Evolutionary conservation across 352 stramenopile genomes (phyloP), one percentile per base, ranked within the genome.

Genomic region (Globisporangium okanoganense): DNA sequence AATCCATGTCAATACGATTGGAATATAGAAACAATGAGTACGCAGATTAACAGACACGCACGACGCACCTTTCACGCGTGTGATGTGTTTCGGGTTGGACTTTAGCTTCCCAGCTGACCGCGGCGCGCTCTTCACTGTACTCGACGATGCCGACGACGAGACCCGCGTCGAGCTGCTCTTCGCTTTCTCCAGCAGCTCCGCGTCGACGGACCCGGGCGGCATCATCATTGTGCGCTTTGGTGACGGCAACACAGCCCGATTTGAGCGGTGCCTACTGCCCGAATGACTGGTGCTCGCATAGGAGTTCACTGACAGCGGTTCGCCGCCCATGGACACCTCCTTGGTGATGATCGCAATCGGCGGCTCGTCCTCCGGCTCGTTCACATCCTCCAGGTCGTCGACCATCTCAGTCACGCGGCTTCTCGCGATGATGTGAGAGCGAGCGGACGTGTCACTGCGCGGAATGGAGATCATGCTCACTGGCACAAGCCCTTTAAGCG

Each of bases 11-110:
- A 52, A 58, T 9, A 44, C n/a, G 36, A 7, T 20, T 49, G 33
- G 14, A 16, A 16, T 27, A 27, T 4, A 56, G 53, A n/a, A n/a
- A n/a, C n/a, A n/a, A 8, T 24, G 27, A 13, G 36, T 36, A 13
- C 67, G 62, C 25, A 27, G 9, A 16, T 10, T 38, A 44, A 3
- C 38, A 41, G 29, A 3, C 29, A n/a, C 2, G 10, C 12, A 5
- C n/a, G 14, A 66, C 43, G 43, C 27, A 67, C 61, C 62, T 67
- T 62, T 62, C 40, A 67, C 50, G 16, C 62, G 62, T 24, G 48
- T 67, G 55, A 67, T 67, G 49, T 59, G 63, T 25, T 63, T 67
- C 20, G 55, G 36, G 41, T 63, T 67, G 13, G 62, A 67, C 35
- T 60, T 55, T 27, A 33, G 53, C 18, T 62, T 61, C n/a, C 35